phyloP scores from a whole-genome alignment of 2,329 filamentous ascomycete genomes.

The Penicillium polonicum region DNA sequence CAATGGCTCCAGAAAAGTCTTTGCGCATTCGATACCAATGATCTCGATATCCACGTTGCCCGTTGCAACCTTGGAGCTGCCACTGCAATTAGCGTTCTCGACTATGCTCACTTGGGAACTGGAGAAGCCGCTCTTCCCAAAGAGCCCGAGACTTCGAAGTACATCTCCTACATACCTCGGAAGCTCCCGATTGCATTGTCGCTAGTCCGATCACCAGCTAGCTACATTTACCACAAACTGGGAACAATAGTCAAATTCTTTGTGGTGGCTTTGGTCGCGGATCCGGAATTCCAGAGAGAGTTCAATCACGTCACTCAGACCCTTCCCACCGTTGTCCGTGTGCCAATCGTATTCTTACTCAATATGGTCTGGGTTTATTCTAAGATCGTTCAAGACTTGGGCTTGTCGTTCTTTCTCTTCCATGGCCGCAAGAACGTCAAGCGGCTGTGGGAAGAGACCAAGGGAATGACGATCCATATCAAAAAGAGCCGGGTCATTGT shows the following conservation, averaged over 20 bases:
- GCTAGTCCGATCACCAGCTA: constrained; percentile 36
- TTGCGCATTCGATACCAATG: constrained; percentile 38
- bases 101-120: constrained; percentile 31
- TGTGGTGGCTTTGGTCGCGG: constrained; percentile 51
- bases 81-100: constrained; percentile 33
- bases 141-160: constrained; percentile 26
- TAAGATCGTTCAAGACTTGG: constrained; percentile 45
- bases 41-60: constrained; percentile 47
- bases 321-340: constrained; percentile 37
- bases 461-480: constrained; percentile 50
- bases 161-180: constrained; percentile 32
- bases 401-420: constrained; percentile 50
- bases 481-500: constrained; percentile 50
- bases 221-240: constrained; percentile 44
- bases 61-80: constrained; percentile 51
- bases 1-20: constrained; percentile 46
- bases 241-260: constrained; percentile 51
- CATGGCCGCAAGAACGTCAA: constrained; percentile 51
- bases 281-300: constrained; percentile 54
- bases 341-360: constrained; percentile 42
- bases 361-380: constrained; percentile 52
- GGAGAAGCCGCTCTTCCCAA: constrained; percentile 27
- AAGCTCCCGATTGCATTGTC: constrained; percentile 24
- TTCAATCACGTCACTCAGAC: constrained; percentile 46
- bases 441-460: constrained; percentile 49